Evolutionary conservation across 225 moss, liverwort and hornwort species (phyloP), one percentile per base, ranked within the genome.

Genomic region (Physcomitrellopsis africana): DNA sequence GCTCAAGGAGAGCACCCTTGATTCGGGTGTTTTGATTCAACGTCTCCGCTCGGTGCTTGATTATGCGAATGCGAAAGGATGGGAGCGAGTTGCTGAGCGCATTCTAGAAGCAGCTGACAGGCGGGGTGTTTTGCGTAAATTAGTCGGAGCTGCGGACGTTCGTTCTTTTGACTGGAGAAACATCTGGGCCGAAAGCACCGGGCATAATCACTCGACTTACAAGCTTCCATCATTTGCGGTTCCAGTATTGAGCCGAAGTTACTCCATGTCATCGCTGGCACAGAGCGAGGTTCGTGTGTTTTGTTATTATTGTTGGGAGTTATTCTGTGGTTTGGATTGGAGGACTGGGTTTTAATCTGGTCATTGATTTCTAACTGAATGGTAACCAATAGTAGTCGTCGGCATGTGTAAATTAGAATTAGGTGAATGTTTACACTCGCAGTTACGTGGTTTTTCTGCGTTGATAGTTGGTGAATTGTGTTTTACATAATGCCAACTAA

Each of bases 11-110:
- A 70, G 74, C 57, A 58, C 86, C 27, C 43, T 79, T 20, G 67
- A 81, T 63, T 76, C 74, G 0, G 53, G 47, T 43, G 56, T 64
- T 59, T 70, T 79, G 45, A 65, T 53, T 27, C 72, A 76, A 49
- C 83, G 81, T 48, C 76, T 86, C 12, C 83, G 81, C 67, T 69
- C 29, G 81, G 56, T 86, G 69, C 83, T 89, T 77, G 74, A 79
- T 66, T 75, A 74, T 82, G 66, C 85, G 76, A 80, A 85, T 68
- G 76, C 60, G 27, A 79, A 87, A 74, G 89, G 81, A 69, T 96
- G 96, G 96, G 85, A 74, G 73, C 86, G 85, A 49, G 86, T 92
- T 13, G 78, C 82, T n/a, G 80, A 94, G 76, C 84, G 83, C 72
- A 89, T 94, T 72, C 76, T 88, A 63, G 83, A 92, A 81, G 86